These are phyloP conservation scores for Mycena sp. DNA, from an alignment of 1,284 basidiomycete species.

Conservation along the genomic window DNA sequence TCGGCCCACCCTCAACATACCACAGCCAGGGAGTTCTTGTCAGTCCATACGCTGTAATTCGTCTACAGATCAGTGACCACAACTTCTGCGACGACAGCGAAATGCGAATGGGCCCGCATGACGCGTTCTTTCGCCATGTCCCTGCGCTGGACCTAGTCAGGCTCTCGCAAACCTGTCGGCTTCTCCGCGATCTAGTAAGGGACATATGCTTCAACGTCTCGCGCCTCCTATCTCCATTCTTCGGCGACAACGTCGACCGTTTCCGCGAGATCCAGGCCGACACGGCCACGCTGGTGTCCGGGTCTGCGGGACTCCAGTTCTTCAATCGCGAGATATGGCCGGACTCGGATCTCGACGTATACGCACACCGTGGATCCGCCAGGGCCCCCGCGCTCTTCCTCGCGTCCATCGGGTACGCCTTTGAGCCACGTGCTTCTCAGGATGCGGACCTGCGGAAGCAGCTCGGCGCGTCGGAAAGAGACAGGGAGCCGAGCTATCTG, in stretches of 20 bases:
- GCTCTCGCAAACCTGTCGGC: neutral
- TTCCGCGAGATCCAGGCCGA: neutral
- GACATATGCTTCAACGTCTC: neutral
- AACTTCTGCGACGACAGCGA: too few relatives aligned
- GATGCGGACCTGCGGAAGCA: neutral
- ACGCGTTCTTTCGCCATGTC: neutral
- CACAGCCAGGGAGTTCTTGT: too few relatives aligned
- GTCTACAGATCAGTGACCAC: too few relatives aligned
- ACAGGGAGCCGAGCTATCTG: neutral
- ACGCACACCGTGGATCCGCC: conserved; percentile 37
- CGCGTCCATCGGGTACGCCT: neutral
- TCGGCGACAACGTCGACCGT: neutral
- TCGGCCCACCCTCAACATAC: too few relatives aligned
- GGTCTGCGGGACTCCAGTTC: conserved; percentile 51
- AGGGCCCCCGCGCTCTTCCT: neutral
- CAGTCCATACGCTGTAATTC: too few relatives aligned
- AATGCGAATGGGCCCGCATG: neutral
- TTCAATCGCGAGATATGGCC: conserved; percentile 43
- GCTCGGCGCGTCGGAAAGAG: neutral
- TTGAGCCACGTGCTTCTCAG: neutral
- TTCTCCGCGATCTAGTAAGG: neutral
- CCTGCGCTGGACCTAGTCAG: neutral
- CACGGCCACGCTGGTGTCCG: conserved; percentile 19
- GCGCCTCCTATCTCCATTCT: neutral
- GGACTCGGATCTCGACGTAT: conserved; percentile 49